Evolutionary conservation across 306 rosid species (phyloP), one percentile per base, ranked within the genome.

Genomic region (Vicia faba): DNA sequence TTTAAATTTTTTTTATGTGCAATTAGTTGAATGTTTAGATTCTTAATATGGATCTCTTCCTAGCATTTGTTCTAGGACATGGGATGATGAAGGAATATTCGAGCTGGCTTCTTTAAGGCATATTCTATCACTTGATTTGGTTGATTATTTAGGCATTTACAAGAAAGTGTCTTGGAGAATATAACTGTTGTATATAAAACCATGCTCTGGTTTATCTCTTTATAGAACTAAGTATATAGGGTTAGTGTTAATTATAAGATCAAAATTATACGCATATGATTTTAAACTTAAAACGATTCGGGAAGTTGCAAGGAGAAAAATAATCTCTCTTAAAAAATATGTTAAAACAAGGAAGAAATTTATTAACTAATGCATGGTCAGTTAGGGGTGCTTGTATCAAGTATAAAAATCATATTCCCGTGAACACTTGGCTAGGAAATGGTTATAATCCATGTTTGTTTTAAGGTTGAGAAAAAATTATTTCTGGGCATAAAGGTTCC

Each of bases 11-110:
- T 33, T 33, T 33, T 7, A 33, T 33, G 18, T 58, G 66, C 41
- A 64, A 41, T 40, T n/a, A 40, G 75, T 63, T 51, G 14, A 41
- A 36, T 5, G 46, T 40, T 68, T 61, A 48, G 70, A 73, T 68
- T 19, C 33, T 15, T 68, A 25, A 62, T 29, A 41, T 70, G 38
- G 20, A 69, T 56, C 67, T 56, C 44, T 70, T 40, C 35, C 48
- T 19, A 60, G 54, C 48, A 58, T 71, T 29, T 26, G 13, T 57
- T 36, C 25, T 61, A 15, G 68, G 36, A 57, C n/a, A 3, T 18
- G 50, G 26, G 59, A 8, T 12, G 51, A 4, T 12, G 38, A 33
- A 33, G n/a, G 23, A 58, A 58, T 58, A 48, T 11, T 23, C 4
- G 26, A 58, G 41, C 25, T 45, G 50, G 29, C n/a, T 45, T 61